Evolutionary conservation across 345 rosid genomes (phyloP).

Genomic region (Rhodomyrtus tomentosa): DNA sequence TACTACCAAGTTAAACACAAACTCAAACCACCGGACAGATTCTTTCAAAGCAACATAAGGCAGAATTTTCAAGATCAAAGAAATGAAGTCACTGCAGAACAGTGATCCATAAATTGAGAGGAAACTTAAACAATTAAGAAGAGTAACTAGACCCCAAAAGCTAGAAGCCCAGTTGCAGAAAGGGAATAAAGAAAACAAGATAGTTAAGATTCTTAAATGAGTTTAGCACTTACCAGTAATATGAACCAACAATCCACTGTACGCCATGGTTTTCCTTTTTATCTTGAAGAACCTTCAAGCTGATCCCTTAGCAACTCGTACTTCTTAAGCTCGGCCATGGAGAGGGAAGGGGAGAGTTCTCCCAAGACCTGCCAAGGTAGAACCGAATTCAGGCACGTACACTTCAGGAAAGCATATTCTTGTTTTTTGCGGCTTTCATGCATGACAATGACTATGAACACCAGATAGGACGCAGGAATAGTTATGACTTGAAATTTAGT

Average conservation of each 20-base stretch:
- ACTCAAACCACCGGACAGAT: not conserved
- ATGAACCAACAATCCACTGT: not conserved
- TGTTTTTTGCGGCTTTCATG: not conserved
- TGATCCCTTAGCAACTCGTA: conserved; percentile 70
- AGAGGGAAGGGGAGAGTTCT: conserved; percentile 86
- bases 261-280: not conserved
- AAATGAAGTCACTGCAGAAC: not conserved
- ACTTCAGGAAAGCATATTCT: not conserved
- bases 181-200: not conserved
- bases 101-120: not conserved
- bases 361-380: conserved; percentile 43
- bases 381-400: not conserved
- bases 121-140: not conserved
- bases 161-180: not conserved
- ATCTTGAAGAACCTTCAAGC: conserved; percentile 49
- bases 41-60: not conserved
- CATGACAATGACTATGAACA: not conserved
- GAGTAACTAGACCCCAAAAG: not conserved
- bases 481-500: not conserved
- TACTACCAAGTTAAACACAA: not conserved
- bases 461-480: not conserved
- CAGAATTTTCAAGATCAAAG: not conserved
- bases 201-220: not conserved
- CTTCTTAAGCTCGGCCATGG: conserved; percentile 78
- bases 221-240: not conserved